Evolutionary conservation across 306 rosid species (phyloP).

Genomic region (Carpinus fangiana): DNA sequence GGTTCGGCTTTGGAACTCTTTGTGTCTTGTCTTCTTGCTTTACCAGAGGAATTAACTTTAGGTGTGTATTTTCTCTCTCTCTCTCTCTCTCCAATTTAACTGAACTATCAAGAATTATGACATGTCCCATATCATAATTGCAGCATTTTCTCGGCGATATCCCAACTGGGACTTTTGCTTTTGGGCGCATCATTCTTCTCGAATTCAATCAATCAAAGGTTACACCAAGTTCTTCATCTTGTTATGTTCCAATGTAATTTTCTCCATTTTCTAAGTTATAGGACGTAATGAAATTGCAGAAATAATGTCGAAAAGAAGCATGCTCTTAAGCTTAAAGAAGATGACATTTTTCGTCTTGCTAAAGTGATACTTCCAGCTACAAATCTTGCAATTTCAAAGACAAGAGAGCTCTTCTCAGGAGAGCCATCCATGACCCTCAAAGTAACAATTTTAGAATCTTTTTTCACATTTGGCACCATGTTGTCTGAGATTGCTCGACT

Average conservation of each 20-base stretch:
- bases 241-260: not conserved
- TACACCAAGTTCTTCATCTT: conserved; percentile 3
- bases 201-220: conserved; percentile 73
- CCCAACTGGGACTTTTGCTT: conserved; percentile 63
- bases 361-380: conserved; percentile 61
- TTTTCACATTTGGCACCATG: conserved; percentile 2
- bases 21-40: conserved; percentile 71
- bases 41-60: conserved; percentile 55
- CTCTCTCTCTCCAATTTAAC: not conserved
- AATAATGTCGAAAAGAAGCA: conserved; percentile 38
- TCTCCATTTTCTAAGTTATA: conserved; percentile 1
- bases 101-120: not conserved
- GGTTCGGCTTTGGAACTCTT: conserved; percentile 80
- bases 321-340: conserved; percentile 62
- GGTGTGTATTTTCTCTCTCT: conserved; percentile 39
- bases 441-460: conserved; percentile 40
- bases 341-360: conserved; percentile 62
- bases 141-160: conserved; percentile 75
- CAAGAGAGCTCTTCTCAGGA: conserved; percentile 68
- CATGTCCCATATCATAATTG: not conserved
- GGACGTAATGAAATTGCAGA: conserved; percentile 40
- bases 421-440: conserved; percentile 85
- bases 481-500: conserved; percentile 19
- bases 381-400: conserved; percentile 64
- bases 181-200: conserved; percentile 71